phyloP scores from a whole-genome alignment of 805 yeast genomes.

The Saturnispora silvae region DNA sequence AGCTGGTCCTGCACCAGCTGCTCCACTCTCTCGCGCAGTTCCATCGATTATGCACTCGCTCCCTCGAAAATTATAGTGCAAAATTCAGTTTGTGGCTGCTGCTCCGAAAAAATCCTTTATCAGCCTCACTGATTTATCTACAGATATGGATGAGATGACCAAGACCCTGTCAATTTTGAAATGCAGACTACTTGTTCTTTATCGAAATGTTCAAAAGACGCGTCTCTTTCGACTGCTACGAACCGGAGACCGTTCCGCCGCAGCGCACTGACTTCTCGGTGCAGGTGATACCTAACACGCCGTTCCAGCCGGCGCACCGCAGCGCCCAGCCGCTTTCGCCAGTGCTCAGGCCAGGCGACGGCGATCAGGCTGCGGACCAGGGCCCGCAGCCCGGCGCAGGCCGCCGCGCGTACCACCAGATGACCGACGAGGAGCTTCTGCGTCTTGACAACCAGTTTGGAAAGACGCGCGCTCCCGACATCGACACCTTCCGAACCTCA shows the following conservation, averaged over 20 bases:
- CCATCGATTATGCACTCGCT: neutral
- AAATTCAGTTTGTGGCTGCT: neutral
- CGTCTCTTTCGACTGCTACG: conserved; percentile 9
- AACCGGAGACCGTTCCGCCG: conserved; percentile 4
- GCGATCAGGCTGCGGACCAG: neutral
- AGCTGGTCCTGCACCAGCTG: neutral
- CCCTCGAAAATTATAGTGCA: neutral
- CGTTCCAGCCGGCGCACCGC: conserved; percentile 4
- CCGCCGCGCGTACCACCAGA: conserved; percentile 33
- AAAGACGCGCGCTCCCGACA: conserved; percentile 30
- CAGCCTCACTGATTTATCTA: no score
- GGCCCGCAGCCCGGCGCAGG: neutral
- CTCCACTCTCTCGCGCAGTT: neutral
- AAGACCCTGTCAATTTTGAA: conserved; percentile 6
- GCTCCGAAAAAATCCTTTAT: neutral
- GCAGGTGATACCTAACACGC: conserved; percentile 6
- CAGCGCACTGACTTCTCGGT: neutral
- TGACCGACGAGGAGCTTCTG: conserved; percentile 45
- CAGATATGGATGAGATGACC: no score
- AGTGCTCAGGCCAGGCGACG: conserved; percentile 4
- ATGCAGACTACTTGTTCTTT: neutral
- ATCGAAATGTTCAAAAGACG: conserved; percentile 4
- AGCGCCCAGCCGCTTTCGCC: neutral
- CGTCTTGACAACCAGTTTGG: conserved; percentile 45
- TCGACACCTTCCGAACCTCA: conserved; percentile 16